Base-by-base conservation (phyloP, 2,329 filamentous ascomycete species). In the Fusarium nelsonii region DNA sequence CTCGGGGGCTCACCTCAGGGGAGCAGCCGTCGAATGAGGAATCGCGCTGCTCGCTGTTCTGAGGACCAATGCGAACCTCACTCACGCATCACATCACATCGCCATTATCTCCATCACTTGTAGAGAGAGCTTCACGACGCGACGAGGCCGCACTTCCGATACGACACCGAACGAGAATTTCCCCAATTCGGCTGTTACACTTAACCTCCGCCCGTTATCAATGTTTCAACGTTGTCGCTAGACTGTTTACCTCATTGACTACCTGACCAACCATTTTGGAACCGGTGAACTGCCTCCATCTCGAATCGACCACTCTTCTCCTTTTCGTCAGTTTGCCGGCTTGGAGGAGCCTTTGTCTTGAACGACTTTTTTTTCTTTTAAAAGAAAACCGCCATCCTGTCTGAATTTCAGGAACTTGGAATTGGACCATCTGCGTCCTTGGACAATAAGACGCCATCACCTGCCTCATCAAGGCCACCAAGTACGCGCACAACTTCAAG, bases 361-460 rank as follows among this genome's bases (percentile, higher is more conserved):
- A 39, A 68, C 26, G 34, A 41, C 20, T 46, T 34, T 34, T 33
- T 55, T 51, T 70, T 51, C 56, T 67, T 48, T 55, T 56, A 60
- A 68, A 57, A 62, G 69, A 58, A 73, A 79, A 73, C 76, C 79
- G 79, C 75, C 79, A 77, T 74, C 75, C 78, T 81, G 79, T 81
- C 79, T 75, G 75, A 61, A 65, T 66, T 74, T 72, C 74, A 76
- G 70, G 73, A 79, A 65, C 51, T 73, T 74, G 65, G 70, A 67
- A 73, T 70, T 68, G 78, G 77, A 76, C 77, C 78, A 68, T 79
- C 73, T 61, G 78, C 65, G 77, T 78, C 78, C 76, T 67, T 70
- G 76, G 77, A 73, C 74, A 75, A 74, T 73, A 75, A 73, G 76
- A 77, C 70, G 71, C 71, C 63, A 45, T 73, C 70, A 66, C 72